phyloP scores from a whole-genome alignment of 1,284 basidiomycete species.

The Tilletia horrida region DNA sequence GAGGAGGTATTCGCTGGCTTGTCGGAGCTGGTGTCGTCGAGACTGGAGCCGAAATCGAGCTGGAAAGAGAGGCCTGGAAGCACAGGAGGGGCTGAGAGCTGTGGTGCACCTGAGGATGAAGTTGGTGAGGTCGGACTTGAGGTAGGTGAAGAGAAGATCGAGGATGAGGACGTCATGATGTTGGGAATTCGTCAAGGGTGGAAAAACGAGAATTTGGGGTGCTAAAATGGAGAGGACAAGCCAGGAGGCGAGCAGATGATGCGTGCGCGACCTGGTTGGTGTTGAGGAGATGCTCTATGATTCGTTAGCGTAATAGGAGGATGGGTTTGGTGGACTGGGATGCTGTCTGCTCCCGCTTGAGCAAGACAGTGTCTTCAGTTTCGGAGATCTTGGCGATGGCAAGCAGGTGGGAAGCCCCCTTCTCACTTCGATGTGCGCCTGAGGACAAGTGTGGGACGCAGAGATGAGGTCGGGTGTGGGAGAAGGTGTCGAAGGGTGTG shows the following conservation, averaged over 20 bases:
- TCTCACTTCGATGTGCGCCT: too few relatives aligned
- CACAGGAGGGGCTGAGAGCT: not conserved
- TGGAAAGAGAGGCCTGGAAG: not conserved
- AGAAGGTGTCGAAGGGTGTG: too few relatives aligned
- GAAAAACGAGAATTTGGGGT: not conserved
- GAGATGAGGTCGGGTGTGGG: too few relatives aligned
- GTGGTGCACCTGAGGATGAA: not conserved
- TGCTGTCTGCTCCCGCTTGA: too few relatives aligned
- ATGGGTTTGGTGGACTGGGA: too few relatives aligned
- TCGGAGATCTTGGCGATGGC: too few relatives aligned
- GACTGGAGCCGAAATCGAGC: not conserved
- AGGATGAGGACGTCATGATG: slow-evolving; percentile 1
- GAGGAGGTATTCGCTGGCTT: too few relatives aligned
- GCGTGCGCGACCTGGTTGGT: not conserved
- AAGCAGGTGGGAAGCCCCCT: too few relatives aligned
- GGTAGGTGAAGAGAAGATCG: not conserved
- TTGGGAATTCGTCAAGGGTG: not conserved
- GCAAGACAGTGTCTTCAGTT: too few relatives aligned
- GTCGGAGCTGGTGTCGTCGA: not conserved
- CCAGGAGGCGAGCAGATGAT: not conserved
- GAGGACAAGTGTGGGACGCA: too few relatives aligned
- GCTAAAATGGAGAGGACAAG: not conserved
- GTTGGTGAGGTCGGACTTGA: not conserved
- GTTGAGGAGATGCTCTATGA: too few relatives aligned
- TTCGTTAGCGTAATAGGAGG: too few relatives aligned